These are phyloP conservation scores for Alternaria arbusti DNA, from an alignment of 2,329 filamentous ascomycete species.

Conservation along the genomic window DNA sequence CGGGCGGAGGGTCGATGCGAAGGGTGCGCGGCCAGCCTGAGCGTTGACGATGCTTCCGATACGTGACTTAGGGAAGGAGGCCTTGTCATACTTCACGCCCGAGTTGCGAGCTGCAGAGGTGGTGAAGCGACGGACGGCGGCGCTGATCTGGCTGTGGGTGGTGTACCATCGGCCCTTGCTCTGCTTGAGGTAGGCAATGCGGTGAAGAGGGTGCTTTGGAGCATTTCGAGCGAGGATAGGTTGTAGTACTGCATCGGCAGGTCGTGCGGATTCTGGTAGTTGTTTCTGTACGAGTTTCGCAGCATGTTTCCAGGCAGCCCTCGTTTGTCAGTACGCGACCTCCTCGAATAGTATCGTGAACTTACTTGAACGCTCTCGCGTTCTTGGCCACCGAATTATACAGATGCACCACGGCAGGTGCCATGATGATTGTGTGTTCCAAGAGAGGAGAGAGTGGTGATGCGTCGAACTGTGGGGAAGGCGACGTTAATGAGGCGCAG, in stretches of 20 bases:
- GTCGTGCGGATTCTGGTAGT: constrained; percentile 51
- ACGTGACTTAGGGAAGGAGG: constrained; percentile 63
- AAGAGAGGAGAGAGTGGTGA: constrained; percentile 20
- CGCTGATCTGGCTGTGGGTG: constrained; percentile 57
- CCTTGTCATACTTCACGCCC: constrained; percentile 56
- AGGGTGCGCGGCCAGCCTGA: constrained; percentile 78
- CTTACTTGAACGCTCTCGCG: constrained; percentile 51
- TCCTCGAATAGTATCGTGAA: not conserved
- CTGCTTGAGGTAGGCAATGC: constrained; percentile 68
- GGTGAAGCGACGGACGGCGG: constrained; percentile 60
- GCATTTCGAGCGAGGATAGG: constrained; percentile 65
- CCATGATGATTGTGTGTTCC: constrained; percentile 41
- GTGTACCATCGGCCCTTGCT: constrained; percentile 69
- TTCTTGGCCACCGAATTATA: constrained; percentile 51
- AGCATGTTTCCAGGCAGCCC: constrained; percentile 57
- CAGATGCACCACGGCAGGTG: constrained; percentile 46
- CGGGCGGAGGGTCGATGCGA: constrained; percentile 85
- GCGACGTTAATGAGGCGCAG: constrained; percentile 26
- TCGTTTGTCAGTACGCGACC: constrained; percentile 20
- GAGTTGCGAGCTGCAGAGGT: constrained; percentile 51
- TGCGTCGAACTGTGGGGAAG: constrained; percentile 26
- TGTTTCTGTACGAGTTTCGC: constrained; percentile 55
- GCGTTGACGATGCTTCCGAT: constrained; percentile 64
- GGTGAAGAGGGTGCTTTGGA: constrained; percentile 66
- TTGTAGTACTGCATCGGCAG: constrained; percentile 60